Evolutionary conservation across 1,284 basidiomycete genomes (phyloP).

Genomic region (Cystobasidium pallidum): DNA sequence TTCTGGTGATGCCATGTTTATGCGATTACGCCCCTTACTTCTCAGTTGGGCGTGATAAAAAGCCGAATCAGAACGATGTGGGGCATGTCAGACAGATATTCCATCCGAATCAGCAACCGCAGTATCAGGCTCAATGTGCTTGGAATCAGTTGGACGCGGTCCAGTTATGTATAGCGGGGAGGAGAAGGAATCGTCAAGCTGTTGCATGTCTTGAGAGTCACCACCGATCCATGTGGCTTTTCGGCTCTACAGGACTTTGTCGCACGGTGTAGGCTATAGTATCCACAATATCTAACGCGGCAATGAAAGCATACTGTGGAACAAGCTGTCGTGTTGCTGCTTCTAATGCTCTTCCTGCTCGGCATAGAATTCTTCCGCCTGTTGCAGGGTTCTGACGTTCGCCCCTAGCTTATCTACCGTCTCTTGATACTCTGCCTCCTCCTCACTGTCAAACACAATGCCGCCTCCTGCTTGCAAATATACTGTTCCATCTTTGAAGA

Average conservation of each 20-base stretch:
- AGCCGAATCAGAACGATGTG: neutral
- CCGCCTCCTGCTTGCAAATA: conserved; percentile 97
- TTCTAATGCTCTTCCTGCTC: conserved; percentile 4
- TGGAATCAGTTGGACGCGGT: too few species aligned
- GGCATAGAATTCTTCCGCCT: conserved; percentile 77
- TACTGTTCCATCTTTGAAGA: conserved; percentile 87
- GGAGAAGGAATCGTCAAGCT: neutral
- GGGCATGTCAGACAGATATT: neutral
- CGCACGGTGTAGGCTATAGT: too few species aligned
- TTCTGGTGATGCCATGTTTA: conserved; percentile 1
- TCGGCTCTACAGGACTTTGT: too few species aligned
- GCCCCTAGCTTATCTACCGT: conserved; percentile 92
- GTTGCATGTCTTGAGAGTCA: neutral
- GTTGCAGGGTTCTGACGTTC: conserved; percentile 81
- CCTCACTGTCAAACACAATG: conserved; percentile 95
- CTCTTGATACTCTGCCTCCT: conserved; percentile 95
- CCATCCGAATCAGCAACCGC: neutral
- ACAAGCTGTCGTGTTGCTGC: neutral
- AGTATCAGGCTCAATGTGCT: conserved; percentile 6
- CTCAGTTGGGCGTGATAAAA: neutral
- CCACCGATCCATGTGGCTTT: too few species aligned
- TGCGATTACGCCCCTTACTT: neutral
- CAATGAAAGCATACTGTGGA: too few species aligned
- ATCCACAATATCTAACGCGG: too few species aligned
- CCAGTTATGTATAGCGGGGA: neutral